Conservation (phyloP, 331 rosid species). For the Malus hybrid region DNA sequence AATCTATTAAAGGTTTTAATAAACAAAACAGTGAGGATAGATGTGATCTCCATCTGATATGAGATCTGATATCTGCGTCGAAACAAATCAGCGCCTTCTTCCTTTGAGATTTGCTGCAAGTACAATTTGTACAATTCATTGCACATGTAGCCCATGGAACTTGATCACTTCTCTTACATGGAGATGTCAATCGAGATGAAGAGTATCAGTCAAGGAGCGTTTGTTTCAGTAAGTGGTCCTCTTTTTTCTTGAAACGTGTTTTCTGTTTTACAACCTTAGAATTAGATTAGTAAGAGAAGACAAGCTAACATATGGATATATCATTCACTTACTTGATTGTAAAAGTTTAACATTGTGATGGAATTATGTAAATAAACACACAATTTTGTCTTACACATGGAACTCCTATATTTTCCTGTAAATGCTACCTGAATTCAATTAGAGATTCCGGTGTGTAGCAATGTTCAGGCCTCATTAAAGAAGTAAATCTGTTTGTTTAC, state of each 20-base stretch:
- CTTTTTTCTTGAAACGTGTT: neutral
- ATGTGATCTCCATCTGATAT: conserved; percentile 9
- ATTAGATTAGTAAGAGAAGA: neutral
- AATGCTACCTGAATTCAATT: neutral
- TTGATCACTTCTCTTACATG: neutral
- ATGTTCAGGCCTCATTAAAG: neutral
- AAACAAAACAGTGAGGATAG: neutral
- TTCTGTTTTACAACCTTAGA: neutral
- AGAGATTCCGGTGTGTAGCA: neutral
- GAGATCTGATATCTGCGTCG: neutral
- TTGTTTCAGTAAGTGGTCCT: neutral
- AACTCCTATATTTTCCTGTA: neutral
- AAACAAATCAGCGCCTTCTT: neutral
- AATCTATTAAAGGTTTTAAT: conserved; percentile 24
- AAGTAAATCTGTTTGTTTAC: neutral
- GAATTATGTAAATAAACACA: neutral
- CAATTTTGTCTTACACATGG: neutral
- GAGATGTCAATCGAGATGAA: neutral
- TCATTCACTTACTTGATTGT: neutral
- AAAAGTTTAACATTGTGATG: neutral
- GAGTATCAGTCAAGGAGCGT: neutral
- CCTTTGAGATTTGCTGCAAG: neutral
- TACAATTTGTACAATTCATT: neutral
- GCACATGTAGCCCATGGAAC: neutral
- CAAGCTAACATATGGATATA: neutral